Conservation (phyloP, 306 rosid genomes). For the Sindora glabra region DNA sequence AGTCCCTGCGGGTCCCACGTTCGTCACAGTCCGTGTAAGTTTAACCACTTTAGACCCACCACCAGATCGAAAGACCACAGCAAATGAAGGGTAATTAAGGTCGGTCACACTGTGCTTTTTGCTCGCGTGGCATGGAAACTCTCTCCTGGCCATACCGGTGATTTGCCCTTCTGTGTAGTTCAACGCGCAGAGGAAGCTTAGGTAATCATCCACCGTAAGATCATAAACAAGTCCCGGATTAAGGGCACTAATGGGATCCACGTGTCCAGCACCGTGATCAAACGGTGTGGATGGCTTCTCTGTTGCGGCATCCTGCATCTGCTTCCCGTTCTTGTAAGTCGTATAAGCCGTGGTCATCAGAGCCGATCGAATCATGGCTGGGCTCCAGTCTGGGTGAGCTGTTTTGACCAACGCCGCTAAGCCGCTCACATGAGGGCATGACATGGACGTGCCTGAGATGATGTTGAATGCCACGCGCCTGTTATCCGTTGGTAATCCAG, state of each 20-base stretch:
- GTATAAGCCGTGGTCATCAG: constrained; percentile 76
- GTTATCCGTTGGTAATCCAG: constrained; percentile 20
- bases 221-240: constrained; percentile 83
- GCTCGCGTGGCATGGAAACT: constrained; percentile 33
- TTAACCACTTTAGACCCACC: constrained; percentile 30
- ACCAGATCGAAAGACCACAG: constrained; percentile 29
- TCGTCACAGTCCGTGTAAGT: constrained; percentile 49
- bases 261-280: constrained; percentile 73
- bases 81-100: constrained; percentile 72
- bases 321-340: constrained; percentile 31
- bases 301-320: constrained; percentile 35
- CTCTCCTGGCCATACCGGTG: constrained; percentile 30
- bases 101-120: constrained; percentile 41
- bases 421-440: constrained; percentile 88
- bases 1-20: constrained; percentile 51
- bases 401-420: constrained; percentile 60
- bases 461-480: constrained; percentile 80
- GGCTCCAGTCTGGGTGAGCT: constrained; percentile 73
- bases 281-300: constrained; percentile 59
- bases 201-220: constrained; percentile 48
- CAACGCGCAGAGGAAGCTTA: constrained; percentile 57
- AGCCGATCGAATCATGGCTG: constrained; percentile 69
- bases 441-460: constrained; percentile 81
- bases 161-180: constrained; percentile 39
- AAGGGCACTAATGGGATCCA: constrained; percentile 55